phyloP scores from a whole-genome alignment of 257 asterid genomes.

The Nicotiana tomentosiformis region DNA sequence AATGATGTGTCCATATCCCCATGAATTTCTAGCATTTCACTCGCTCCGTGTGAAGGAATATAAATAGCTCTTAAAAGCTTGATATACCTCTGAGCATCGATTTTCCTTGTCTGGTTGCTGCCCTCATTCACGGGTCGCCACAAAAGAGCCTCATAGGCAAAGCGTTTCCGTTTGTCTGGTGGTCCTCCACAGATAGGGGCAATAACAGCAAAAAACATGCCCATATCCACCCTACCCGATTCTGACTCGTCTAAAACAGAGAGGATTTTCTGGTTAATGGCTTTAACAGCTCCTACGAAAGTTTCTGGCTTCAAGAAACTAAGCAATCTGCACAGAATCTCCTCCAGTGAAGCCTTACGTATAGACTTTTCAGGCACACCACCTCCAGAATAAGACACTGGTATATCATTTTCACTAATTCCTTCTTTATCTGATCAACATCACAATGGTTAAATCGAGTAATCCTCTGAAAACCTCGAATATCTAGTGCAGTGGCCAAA shows the following conservation, averaged over 20 bases:
- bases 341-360: slow-evolving; percentile 91
- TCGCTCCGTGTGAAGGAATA: slow-evolving; percentile 70
- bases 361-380: slow-evolving; percentile 82
- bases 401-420: slow-evolving; percentile 76
- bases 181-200: slow-evolving; percentile 85
- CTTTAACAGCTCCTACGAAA: slow-evolving; percentile 86
- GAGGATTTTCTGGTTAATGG: slow-evolving; percentile 84
- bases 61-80: slow-evolving; percentile 75
- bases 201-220: slow-evolving; percentile 79
- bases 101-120: slow-evolving; percentile 49
- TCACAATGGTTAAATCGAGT: slow-evolving; percentile 84
- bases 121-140: slow-evolving; percentile 95
- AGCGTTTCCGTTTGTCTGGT: slow-evolving; percentile 66
- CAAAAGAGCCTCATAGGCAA: slow-evolving; percentile 75
- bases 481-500: slow-evolving; percentile 66
- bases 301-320: slow-evolving; percentile 90
- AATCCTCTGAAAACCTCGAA: slow-evolving; percentile 84
- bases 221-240: slow-evolving; percentile 81
- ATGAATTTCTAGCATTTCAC: slow-evolving; percentile 76
- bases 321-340: slow-evolving; percentile 60
- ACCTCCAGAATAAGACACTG: slow-evolving; percentile 67
- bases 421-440: slow-evolving; percentile 71
- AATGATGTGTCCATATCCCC: slow-evolving; percentile 59
- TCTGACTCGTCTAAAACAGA: slow-evolving; percentile 75
- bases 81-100: slow-evolving; percentile 64